Evolutionary conservation across 176 grass and related monocot genomes (phyloP).

Genomic region (Microstegium vimineum): DNA sequence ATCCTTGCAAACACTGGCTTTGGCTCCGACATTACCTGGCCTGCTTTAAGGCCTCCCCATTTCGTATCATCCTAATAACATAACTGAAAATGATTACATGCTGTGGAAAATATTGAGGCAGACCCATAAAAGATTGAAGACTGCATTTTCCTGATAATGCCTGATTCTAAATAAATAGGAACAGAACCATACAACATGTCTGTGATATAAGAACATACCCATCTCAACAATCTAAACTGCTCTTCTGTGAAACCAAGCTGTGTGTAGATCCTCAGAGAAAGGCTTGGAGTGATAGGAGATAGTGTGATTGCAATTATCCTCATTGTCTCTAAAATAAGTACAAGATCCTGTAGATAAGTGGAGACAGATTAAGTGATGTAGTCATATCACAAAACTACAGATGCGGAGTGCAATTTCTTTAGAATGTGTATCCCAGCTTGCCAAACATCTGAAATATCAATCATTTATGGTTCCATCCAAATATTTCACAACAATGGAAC

Average conservation of each 20-base stretch:
- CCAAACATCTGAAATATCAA: background rate
- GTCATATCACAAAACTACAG: background rate
- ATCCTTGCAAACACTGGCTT: conserved; percentile 81
- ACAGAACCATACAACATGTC: background rate
- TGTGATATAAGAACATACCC: conserved; percentile 57
- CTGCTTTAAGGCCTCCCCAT: conserved; percentile 84
- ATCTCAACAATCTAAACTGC: conserved; percentile 60
- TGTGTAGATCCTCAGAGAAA: conserved; percentile 69
- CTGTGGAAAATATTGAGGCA: background rate
- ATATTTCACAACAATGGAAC: background rate
- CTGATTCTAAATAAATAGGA: background rate
- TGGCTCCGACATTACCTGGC: conserved; percentile 66
- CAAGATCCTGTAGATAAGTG: conserved; percentile 71
- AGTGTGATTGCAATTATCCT: conserved; percentile 88
- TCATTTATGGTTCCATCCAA: background rate
- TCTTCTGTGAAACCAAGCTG: conserved; percentile 89
- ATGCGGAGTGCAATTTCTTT: background rate
- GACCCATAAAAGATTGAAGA: background rate
- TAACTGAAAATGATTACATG: conserved; percentile 21
- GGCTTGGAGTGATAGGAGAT: conserved; percentile 80
- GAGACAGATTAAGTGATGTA: background rate
- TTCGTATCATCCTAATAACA: conserved; percentile 66
- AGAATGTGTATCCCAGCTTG: background rate
- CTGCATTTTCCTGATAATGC: background rate
- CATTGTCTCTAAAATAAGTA: conserved; percentile 84